Base-by-base conservation (phyloP, 345 rosid species). In the Bruguiera gymnorhiza region DNA sequence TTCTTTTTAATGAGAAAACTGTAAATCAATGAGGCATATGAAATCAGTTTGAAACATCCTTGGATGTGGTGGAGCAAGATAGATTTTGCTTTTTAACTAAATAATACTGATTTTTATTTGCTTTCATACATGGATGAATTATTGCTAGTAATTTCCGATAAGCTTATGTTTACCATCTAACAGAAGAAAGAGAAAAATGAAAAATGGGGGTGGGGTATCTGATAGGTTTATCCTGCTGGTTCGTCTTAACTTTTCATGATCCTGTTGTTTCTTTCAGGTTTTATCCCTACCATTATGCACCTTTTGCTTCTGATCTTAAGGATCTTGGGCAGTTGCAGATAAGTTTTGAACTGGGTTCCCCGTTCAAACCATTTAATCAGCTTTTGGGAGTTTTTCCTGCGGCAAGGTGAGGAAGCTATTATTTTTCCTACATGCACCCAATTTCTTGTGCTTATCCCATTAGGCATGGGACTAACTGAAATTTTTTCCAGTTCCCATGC, bases 271-370 rank as follows among this genome's bases (percentile, higher is more conserved):
- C 19, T 83, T 82, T 71, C 84, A 87, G 97, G 97, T 95, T 88
- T 82, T 95, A 90, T 82, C 99, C 98, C 6, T 95, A 91, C 72
- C 97, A 95, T 71, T 92, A 92, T 81, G 99, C 99, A 13, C 99
- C 99, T 68, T 95, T 95, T 83, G 99, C 99, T 65, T 92, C 98
- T 73, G 99, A 95, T 86, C 85, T 95, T 61, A 95, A 81, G 82
- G 81, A 73, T 73, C 97, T 95, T 62, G 91, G 73, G 67, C 73
- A 84, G 79, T 75, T 95, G 82, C 64, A 92, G 61, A 88, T 90
- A 39, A 79, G 62, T 32, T 93, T 86, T 81, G 90, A 93, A 71
- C 60, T 88, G 48, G 98, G 98, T 27, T 53, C 86, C 51, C 97
- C 97, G 32, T 92, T 95, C 78, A 92, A 86, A 73, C 99, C 98